A percentile compares a stretch with the other conserved stretches of the same genome.
phyloP scores from a whole-genome alignment of 768 basidiomycete species.

The Termitomyces sp. region DNA sequence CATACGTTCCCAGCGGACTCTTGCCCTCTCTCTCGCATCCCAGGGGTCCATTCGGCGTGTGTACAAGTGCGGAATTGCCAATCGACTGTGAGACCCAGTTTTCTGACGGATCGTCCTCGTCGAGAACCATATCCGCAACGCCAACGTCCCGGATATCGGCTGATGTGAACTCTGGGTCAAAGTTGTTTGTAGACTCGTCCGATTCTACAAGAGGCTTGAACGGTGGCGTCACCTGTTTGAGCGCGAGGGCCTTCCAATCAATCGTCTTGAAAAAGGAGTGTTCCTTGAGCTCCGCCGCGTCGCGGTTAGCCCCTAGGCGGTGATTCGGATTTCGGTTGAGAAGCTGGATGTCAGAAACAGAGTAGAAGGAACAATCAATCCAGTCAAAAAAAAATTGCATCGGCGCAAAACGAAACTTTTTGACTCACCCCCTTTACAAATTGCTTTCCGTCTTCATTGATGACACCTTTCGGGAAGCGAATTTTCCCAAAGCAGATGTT shows the following conservation, averaged over 20 bases:
- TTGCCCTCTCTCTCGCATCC: constrained; percentile 47
- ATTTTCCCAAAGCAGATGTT: constrained; percentile 99
- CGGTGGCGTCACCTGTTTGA: constrained; percentile 90
- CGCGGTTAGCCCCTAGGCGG: constrained; percentile 85
- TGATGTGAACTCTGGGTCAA: constrained; percentile 95
- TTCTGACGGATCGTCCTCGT: constrained; percentile 66
- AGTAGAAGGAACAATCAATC: background rate
- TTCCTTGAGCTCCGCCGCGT: constrained; percentile 91
- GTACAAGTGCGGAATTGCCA: constrained; percentile 31
- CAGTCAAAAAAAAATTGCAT: background rate
- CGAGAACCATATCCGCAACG: constrained; percentile 45
- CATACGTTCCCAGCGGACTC: constrained; percentile 12
- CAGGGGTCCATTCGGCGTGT: constrained; percentile 74
- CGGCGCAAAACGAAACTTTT: background rate
- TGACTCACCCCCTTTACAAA: constrained; percentile 93
- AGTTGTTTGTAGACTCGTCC: constrained; percentile 97
- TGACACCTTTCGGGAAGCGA: constrained; percentile 94
- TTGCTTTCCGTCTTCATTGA: constrained; percentile 96
- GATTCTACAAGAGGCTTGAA: constrained; percentile 98
- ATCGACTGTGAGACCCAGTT: constrained; percentile 56
- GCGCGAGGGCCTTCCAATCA: constrained; percentile 85
- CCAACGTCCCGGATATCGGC: constrained; percentile 80
- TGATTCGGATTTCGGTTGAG: constrained; percentile 98
- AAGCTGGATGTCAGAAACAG: constrained; percentile 46
- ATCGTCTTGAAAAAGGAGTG: constrained; percentile 91